Conservation (phyloP, 2,329 filamentous ascomycete genomes). For the Alternaria ventricosa region DNA sequence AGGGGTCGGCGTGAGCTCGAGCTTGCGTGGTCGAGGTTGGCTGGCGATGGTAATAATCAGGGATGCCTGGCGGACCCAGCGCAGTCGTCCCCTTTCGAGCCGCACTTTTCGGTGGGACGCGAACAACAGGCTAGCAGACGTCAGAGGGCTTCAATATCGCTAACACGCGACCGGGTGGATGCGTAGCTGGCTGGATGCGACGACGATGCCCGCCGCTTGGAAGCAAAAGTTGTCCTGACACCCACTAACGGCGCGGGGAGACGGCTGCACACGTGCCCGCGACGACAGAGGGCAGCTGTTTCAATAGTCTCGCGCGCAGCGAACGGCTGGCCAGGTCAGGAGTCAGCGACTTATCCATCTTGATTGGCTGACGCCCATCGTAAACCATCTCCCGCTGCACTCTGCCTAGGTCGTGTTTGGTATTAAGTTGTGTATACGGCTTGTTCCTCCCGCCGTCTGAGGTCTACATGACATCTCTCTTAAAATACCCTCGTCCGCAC, state of each 20-base stretch:
- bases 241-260: conserved; percentile 19
- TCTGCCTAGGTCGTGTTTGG: background rate
- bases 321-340: background rate
- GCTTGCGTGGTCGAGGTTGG: conserved; percentile 29
- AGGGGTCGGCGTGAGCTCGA: conserved; percentile 23
- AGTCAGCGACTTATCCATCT: background rate
- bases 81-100: conserved; percentile 28
- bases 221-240: conserved; percentile 6
- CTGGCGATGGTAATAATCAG: conserved; percentile 27
- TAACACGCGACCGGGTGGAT: conserved; percentile 1
- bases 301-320: background rate
- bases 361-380: background rate
- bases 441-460: background rate
- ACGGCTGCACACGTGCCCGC: conserved; percentile 14
- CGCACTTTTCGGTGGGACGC: conserved; percentile 29
- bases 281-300: background rate
- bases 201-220: conserved; percentile 8
- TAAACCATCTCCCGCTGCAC: background rate
- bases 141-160: conserved; percentile 13
- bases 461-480: background rate
- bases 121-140: conserved; percentile 18
- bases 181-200: conserved; percentile 7
- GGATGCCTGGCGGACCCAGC: conserved; percentile 22
- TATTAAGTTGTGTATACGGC: background rate
- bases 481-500: background rate